Evolutionary conservation across 441 rosid species (phyloP).

Genomic region (Populus hybrid): DNA sequence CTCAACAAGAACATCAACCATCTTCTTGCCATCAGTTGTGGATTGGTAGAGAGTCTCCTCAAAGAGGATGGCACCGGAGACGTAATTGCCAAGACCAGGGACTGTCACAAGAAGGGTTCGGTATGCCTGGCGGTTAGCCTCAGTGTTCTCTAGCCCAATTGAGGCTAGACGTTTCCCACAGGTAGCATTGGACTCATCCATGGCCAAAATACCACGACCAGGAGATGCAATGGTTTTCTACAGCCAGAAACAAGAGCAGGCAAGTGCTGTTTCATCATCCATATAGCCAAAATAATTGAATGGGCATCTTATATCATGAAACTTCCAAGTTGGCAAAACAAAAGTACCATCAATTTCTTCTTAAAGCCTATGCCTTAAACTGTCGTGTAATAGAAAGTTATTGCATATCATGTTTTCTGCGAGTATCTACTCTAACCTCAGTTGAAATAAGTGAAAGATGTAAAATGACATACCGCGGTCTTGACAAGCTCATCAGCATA

Average conservation of each 20-base stretch:
- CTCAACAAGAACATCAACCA: slow-evolving; percentile 79
- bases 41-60: slow-evolving; percentile 96
- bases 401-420: neutral
- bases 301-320: neutral
- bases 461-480: slow-evolving; percentile 60
- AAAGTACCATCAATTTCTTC: neutral
- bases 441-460: neutral
- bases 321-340: neutral
- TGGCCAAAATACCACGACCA: slow-evolving; percentile 90
- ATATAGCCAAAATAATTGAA: neutral
- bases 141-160: slow-evolving; percentile 82
- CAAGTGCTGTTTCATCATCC: neutral
- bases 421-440: neutral
- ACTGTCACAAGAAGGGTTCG: slow-evolving; percentile 76
- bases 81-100: slow-evolving; percentile 76
- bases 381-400: neutral
- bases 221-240: slow-evolving; percentile 93
- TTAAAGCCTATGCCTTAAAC: neutral
- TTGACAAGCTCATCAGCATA: slow-evolving; percentile 92
- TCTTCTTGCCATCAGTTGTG: slow-evolving; percentile 72
- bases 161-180: slow-evolving; percentile 87
- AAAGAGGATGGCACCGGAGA: slow-evolving; percentile 82
- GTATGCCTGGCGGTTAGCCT: slow-evolving; percentile 97
- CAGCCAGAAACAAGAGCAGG: slow-evolving; percentile 2
- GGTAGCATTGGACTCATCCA: slow-evolving; percentile 97